Percentiles rank a stretch among this genome's conserved stretches.
Evolutionary conservation across 2,329 filamentous ascomycete genomes (phyloP).

Genomic region (Phaeosphaeriaceae sp.): DNA sequence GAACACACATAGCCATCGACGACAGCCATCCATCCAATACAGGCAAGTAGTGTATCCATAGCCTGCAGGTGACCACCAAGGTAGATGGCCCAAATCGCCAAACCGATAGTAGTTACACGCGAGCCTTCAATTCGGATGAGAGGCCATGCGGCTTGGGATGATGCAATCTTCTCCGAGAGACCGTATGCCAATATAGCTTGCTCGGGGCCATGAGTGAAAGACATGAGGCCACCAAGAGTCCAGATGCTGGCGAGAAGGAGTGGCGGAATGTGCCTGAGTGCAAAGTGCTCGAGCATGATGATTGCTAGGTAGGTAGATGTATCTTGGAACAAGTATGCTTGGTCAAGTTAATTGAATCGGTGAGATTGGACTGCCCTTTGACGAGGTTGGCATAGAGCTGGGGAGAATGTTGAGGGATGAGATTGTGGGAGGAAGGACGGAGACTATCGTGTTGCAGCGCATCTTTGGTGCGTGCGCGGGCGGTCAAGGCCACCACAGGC

Average conservation of each 20-base stretch:
- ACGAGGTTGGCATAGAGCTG: no score
- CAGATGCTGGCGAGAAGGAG: conserved; percentile 26
- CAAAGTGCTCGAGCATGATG: conserved; percentile 19
- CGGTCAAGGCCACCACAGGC: no score
- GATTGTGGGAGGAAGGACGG: no score
- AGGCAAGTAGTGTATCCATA: conserved; percentile 22
- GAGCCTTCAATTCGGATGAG: conserved; percentile 23
- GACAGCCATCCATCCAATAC: conserved; percentile 22
- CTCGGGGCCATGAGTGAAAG: conserved; percentile 17
- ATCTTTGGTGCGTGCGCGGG: no score
- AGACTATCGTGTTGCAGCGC: no score
- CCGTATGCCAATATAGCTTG: conserved; percentile 18
- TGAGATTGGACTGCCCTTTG: no score
- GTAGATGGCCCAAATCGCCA: conserved; percentile 25
- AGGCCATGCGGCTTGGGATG: conserved; percentile 19
- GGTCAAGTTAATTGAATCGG: no score
- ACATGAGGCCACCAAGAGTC: conserved; percentile 20
- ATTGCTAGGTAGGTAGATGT: background rate
- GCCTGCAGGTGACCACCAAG: conserved; percentile 24
- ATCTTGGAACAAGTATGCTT: background rate
- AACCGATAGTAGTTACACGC: conserved; percentile 21
- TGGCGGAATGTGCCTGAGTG: conserved; percentile 19
- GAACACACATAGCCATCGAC: conserved; percentile 21
- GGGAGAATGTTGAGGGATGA: no score
- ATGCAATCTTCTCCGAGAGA: conserved; percentile 14